Base-by-base conservation (phyloP, 2,329 filamentous ascomycete species). In the Grosmannia serpens region DNA sequence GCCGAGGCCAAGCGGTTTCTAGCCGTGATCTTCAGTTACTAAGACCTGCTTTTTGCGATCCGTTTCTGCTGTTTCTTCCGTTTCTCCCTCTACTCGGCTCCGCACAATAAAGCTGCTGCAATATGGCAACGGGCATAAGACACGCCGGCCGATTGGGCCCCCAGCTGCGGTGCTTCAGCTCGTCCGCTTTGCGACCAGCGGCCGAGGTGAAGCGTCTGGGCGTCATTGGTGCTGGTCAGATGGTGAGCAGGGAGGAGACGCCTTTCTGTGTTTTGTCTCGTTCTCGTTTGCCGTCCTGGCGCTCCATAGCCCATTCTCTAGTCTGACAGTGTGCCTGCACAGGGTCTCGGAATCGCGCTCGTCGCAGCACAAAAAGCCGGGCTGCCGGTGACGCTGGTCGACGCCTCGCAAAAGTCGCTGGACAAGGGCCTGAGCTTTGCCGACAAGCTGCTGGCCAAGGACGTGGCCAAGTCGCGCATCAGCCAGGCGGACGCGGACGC, bases 341-440 rank as follows among this genome's bases (percentile, higher is more conserved):
- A 97, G 92, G 94, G 94, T 60, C 77, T 99, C 51, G 94, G 94
- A 60, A 99, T 99, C 71, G 94, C 94, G 55, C 83, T 99, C 20
- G 92, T 99, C 53, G 94, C 92, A 55, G 90, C 92, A 50, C 85
- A 89, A 64, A 91, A 78, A 70, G 92, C 92, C 50, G 78, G 84
- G 61, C 82, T 99, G 0, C 88, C 90, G 3, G 92, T 99, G 15
- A 91, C 83, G 13, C 72, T 99, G 47, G 82, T 99, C 61, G 94
- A 99, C 71, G 87, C 75, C 61, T 94, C 87, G 13, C 85, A 95
- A 73, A 82, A 85, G 52, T 89, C 92, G 20, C 79, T 99, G 62
- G 86, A 94, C 68, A 96, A 95, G 75, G 90, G 91, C 53, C 73
- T 97, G 54, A 85, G 86, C 60, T 97, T 99, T 73, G 92, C 92